Evolutionary conservation across 2,329 filamentous ascomycete species (phyloP).

Genomic region (Fusarium aywerte): DNA sequence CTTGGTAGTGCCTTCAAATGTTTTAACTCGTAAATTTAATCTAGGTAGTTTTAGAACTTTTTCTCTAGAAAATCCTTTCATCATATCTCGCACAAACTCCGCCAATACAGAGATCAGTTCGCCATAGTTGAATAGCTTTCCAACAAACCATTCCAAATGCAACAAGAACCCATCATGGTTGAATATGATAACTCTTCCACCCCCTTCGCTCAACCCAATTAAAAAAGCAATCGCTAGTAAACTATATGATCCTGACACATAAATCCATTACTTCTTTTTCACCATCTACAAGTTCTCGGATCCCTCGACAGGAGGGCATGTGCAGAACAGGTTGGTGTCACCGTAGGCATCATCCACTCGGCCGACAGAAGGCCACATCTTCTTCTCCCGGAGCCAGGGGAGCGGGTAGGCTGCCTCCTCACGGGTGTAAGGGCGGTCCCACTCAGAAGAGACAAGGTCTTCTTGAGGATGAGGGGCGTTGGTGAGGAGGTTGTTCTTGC

Average conservation of each 20-base stretch:
- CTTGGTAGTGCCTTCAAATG: not conserved
- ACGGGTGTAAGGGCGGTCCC: conserved; percentile 83
- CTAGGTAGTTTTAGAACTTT: conserved; percentile 17
- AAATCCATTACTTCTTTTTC: conserved; percentile 25
- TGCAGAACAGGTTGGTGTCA: conserved; percentile 94
- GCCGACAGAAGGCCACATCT: conserved; percentile 94
- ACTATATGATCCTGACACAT: conserved; percentile 20
- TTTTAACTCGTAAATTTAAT: conserved; percentile 11
- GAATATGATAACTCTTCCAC: conserved; percentile 39
- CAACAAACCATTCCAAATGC: conserved; percentile 34
- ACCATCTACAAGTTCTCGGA: conserved; percentile 48
- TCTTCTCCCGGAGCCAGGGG: conserved; percentile 87
- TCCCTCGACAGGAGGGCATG: conserved; percentile 85
- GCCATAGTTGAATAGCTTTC: conserved; percentile 38
- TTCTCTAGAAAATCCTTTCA: conserved; percentile 19
- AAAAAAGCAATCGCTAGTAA: conserved; percentile 22
- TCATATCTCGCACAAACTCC: conserved; percentile 32
- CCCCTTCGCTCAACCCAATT: conserved; percentile 12
- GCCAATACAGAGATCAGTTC: conserved; percentile 30
- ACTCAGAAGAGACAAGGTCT: conserved; percentile 76
- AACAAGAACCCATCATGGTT: conserved; percentile 36
- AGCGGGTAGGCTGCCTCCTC: conserved; percentile 90
- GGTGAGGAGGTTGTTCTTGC: conserved; percentile 85
- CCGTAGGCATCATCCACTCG: conserved; percentile 91
- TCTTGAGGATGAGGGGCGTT: conserved; percentile 87